Evolutionary conservation across 352 stramenopile species (phyloP), one percentile per base, ranked within the genome.

Genomic region (Phytopythium mirpurense): DNA sequence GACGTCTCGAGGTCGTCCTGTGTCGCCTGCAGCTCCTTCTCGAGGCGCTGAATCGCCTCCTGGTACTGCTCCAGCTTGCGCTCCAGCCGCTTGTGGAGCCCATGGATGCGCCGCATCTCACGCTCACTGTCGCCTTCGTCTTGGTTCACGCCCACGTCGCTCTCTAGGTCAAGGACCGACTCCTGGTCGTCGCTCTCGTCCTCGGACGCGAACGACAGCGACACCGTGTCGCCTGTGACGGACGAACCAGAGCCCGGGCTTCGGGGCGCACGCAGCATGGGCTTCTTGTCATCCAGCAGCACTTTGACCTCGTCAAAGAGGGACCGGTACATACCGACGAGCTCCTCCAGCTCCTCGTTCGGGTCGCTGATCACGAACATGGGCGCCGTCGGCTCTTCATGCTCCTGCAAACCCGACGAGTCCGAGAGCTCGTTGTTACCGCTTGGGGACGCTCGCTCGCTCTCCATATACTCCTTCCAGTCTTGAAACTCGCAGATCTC

Each of bases 1-100:
- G 79, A 83, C 2, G 82, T 93, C 55, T 93, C 82, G n/a, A 90
- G 65, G 24, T 93, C 82, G 27, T 93, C 82, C 46, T 89, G 77
- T 0, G 68, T 74, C 14, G 70, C 67, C 40, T 83, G 44, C 37
- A 89, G 47, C 26, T 79, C 68, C 43, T 86, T 84, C 47, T 93
- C 75, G 15, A 90, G 52, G 14, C 80, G 77, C 40, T 87, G 74
- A 37, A 92, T 85, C 3, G 64, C 65, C 37, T 88, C 82, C 52
- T 92, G 74, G 40, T 77, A 92, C 12, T 74, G 65, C 12, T 92
- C 82, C 44, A 92, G 62, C n/a, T 82, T 78, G 4, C 68, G 68
- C 36, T 85, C 74, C n/a, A 92, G 62, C 54, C 79, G 78, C 40
- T 75, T 70, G 23, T 72, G 63, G 19, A 92, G 45, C 16, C 63